Conservation (phyloP, 129 eudicot genomes). For the Oenanthe sinensis region DNA sequence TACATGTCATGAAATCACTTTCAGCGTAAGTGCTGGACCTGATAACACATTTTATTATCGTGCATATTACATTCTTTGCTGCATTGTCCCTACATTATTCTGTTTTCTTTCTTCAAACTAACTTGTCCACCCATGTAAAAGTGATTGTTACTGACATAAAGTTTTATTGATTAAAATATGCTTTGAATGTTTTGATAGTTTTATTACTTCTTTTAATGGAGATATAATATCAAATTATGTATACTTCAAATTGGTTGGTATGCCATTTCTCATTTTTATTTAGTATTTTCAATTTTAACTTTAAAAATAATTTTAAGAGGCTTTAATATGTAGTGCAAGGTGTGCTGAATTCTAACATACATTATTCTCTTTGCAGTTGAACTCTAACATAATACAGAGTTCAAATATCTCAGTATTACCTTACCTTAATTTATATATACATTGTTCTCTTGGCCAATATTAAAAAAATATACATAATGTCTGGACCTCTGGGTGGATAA, state of each 20-base stretch:
- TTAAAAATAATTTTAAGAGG: neutral
- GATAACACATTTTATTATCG: neutral
- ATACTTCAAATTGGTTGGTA: neutral
- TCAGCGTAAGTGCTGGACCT: slow-evolving; percentile 62
- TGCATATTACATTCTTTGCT: neutral
- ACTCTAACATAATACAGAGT: neutral
- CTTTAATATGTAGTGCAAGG: neutral
- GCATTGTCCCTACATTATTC: neutral
- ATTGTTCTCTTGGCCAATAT: neutral
- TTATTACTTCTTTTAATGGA: neutral
- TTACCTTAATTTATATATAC: neutral
- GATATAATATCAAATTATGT: neutral
- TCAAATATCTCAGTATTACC: neutral
- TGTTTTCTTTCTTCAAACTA: neutral
- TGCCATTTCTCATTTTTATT: neutral
- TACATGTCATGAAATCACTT: slow-evolving; percentile 85
- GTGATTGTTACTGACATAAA: neutral
- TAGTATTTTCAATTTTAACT: neutral
- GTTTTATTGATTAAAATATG: neutral
- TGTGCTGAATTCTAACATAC: neutral
- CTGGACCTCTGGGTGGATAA: neutral
- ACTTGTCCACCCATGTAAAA: neutral
- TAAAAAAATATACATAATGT: neutral
- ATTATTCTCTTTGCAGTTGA: neutral
- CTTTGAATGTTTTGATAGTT: neutral